Evolutionary conservation across 2,329 filamentous ascomycete species (phyloP).

Genomic region (Cucurbitaria berberidis): DNA sequence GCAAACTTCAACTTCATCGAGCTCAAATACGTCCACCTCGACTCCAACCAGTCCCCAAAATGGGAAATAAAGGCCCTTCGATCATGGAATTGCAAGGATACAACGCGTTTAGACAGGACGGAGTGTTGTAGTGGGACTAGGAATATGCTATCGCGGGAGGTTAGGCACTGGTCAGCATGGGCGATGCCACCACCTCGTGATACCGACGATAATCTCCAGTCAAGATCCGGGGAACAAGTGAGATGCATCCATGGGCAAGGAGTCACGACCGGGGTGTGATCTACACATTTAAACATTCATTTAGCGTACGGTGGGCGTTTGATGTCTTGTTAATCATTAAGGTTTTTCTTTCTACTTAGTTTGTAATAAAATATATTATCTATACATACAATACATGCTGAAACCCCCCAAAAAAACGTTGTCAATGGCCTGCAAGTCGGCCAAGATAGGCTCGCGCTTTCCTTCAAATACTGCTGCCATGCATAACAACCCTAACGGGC

Average conservation of each 20-base stretch:
- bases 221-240: neutral
- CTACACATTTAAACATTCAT: neutral
- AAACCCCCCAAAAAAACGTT: neutral
- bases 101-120: neutral
- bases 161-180: neutral
- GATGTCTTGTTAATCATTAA: neutral
- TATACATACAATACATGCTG: neutral
- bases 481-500: neutral
- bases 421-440: neutral
- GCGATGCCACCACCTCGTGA: neutral
- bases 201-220: neutral
- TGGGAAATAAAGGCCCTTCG: neutral
- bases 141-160: neutral
- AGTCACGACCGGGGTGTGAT: neutral
- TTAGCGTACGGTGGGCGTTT: neutral
- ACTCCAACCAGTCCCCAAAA: neutral
- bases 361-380: neutral
- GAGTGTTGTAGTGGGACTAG: neutral
- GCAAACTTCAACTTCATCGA: slow-evolving; percentile 14
- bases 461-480: neutral
- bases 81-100: neutral
- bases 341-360: neutral
- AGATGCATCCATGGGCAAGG: neutral
- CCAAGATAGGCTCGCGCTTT: neutral
- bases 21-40: neutral